phyloP scores from a whole-genome alignment of 331 rosid species.

The Cydonia oblonga region DNA sequence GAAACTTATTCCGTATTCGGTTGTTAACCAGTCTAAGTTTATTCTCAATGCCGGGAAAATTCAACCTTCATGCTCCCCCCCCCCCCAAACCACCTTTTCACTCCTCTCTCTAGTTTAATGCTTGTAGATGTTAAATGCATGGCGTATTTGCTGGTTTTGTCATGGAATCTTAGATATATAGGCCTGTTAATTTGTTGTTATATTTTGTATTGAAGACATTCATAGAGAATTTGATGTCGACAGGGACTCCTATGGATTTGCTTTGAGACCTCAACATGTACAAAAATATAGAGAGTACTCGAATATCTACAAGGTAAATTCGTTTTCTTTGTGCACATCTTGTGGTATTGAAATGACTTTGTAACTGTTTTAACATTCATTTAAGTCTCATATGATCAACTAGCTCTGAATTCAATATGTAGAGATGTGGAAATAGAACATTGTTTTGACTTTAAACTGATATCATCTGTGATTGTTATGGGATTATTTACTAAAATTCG shows the following conservation, averaged over 20 bases:
- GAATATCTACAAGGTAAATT: constrained; percentile 56
- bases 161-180: too few species aligned
- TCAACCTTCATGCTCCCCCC: too few species aligned
- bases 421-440: background rate
- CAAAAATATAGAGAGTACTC: constrained; percentile 65
- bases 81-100: too few species aligned
- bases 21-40: too few species aligned
- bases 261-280: constrained; percentile 78
- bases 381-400: too few species aligned
- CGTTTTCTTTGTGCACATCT: background rate
- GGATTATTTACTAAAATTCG: background rate
- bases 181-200: too few species aligned
- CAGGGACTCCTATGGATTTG: constrained; percentile 91
- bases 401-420: background rate
- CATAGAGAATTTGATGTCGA: background rate
- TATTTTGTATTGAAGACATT: background rate
- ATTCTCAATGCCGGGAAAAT: too few species aligned
- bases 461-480: background rate
- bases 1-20: too few species aligned
- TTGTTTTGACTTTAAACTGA: background rate
- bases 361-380: background rate
- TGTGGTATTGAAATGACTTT: background rate
- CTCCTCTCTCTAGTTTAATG: too few species aligned
- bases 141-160: too few species aligned
- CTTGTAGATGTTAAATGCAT: too few species aligned